Percentiles rank a stretch among this genome's conserved stretches.
Evolutionary conservation across 495 filamentous ascomycete genomes (phyloP).

Genomic region (Podospora sp.): DNA sequence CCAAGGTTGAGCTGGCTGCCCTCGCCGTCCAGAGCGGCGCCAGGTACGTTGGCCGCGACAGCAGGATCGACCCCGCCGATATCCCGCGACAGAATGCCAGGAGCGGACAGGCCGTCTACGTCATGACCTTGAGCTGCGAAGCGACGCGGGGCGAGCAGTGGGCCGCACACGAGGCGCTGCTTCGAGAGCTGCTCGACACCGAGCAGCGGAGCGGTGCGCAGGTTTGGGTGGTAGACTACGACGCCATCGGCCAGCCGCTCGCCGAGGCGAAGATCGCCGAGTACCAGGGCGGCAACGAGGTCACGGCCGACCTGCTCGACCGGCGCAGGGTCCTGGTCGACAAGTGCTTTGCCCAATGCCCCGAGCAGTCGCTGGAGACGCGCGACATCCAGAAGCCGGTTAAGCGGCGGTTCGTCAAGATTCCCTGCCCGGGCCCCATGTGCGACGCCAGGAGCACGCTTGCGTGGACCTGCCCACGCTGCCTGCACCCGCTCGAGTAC

Average conservation of each 20-base stretch:
- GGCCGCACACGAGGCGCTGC: slow-evolving; percentile 24
- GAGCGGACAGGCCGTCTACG: background rate
- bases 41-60: background rate
- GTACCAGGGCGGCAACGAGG: slow-evolving; percentile 20
- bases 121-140: background rate
- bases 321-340: slow-evolving; percentile 22
- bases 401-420: slow-evolving; percentile 32
- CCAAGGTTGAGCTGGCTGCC: background rate
- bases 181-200: slow-evolving; percentile 28
- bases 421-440: slow-evolving; percentile 34
- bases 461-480: slow-evolving; percentile 41
- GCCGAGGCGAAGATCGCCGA: slow-evolving; percentile 23
- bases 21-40: background rate
- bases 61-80: background rate
- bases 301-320: slow-evolving; percentile 29
- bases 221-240: slow-evolving; percentile 32
- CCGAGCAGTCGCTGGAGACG: slow-evolving; percentile 19
- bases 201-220: background rate
- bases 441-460: slow-evolving; percentile 21
- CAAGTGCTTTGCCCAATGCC: slow-evolving; percentile 29
- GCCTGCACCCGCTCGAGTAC: slow-evolving; percentile 35
- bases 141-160: slow-evolving; percentile 19
- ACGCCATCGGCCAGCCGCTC: slow-evolving; percentile 18
- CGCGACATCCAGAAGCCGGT: slow-evolving; percentile 25
- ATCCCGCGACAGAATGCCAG: background rate